phyloP scores from a whole-genome alignment of 768 basidiomycete species.

The Boletus rex-veris region DNA sequence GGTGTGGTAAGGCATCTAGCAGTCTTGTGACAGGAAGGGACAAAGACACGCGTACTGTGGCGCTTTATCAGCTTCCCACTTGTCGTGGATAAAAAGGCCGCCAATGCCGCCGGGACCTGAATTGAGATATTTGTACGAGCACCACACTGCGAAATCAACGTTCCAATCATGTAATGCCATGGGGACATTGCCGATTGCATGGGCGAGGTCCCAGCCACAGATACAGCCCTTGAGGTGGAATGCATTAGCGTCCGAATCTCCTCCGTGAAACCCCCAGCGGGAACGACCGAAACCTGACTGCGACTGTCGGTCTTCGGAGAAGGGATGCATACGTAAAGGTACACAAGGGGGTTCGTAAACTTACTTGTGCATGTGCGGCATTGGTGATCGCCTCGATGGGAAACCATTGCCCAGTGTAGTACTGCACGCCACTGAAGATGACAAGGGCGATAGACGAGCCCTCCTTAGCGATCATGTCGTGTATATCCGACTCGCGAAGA shows the following conservation, averaged over 20 bases:
- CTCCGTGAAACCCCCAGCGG: slow-evolving; percentile 4
- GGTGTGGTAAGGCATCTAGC: slow-evolving; percentile 10
- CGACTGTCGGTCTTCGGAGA: slow-evolving; percentile 5
- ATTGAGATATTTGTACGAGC: slow-evolving; percentile 97
- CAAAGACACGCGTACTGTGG: slow-evolving; percentile 53
- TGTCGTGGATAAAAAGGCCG: slow-evolving; percentile 86
- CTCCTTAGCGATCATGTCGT: slow-evolving; percentile 67
- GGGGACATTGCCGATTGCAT: slow-evolving; percentile 92
- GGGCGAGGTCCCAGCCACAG: slow-evolving; percentile 95
- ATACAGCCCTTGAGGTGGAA: slow-evolving; percentile 70
- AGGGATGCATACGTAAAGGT: slow-evolving; percentile 26
- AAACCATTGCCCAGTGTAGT: slow-evolving; percentile 96
- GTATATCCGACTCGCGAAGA: slow-evolving; percentile 86
- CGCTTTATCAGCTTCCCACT: slow-evolving; percentile 60
- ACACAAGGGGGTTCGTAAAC: slow-evolving; percentile 21
- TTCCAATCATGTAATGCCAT: slow-evolving; percentile 87
- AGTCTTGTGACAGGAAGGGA: slow-evolving; percentile 6
- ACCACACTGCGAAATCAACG: slow-evolving; percentile 98
- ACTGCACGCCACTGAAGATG: slow-evolving; percentile 91
- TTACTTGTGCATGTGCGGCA: slow-evolving; percentile 80
- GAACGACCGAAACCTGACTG: slow-evolving; percentile 1
- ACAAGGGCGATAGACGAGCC: slow-evolving; percentile 83
- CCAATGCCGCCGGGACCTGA: slow-evolving; percentile 96
- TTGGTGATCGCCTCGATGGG: slow-evolving; percentile 81
- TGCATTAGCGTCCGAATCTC: slow-evolving; percentile 11